A percentile compares a stretch with the other conserved stretches of the same genome.
These are phyloP conservation scores for Sporisorium exsertum DNA, from an alignment of 1,284 basidiomycete species.

Conservation along the genomic window DNA sequence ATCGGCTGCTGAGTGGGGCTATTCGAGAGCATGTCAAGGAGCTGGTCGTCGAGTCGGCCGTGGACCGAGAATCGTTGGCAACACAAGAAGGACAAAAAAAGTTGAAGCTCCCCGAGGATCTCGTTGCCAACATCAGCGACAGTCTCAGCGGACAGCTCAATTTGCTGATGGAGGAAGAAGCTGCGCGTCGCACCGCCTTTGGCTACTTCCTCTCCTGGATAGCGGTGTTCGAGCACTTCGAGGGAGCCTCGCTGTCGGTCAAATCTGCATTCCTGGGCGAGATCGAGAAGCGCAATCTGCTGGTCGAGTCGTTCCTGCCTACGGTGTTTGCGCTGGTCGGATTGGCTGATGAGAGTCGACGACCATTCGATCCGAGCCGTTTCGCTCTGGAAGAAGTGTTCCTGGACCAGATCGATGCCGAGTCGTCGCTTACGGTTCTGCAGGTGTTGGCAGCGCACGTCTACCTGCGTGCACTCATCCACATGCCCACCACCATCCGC, in stretches of 20 bases:
- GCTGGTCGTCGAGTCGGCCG: slow-evolving; percentile 57
- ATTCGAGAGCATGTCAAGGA: slow-evolving; percentile 55
- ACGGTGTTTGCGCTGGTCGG: slow-evolving; percentile 78
- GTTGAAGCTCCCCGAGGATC: slow-evolving; percentile 28
- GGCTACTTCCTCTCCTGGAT: slow-evolving; percentile 86
- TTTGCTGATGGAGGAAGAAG: slow-evolving; percentile 36
- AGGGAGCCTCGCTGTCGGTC: slow-evolving; percentile 85
- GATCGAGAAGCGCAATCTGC: slow-evolving; percentile 78
- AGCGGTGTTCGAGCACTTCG: slow-evolving; percentile 86
- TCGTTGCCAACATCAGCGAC: slow-evolving; percentile 39
- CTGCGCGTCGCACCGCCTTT: slow-evolving; percentile 45
- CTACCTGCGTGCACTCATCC: slow-evolving; percentile 72
- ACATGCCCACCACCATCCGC: slow-evolving; percentile 71
- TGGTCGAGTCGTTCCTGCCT: slow-evolving; percentile 79
- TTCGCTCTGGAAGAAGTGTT: slow-evolving; percentile 89
- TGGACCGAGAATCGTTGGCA: slow-evolving; percentile 33
- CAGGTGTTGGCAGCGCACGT: slow-evolving; percentile 85
- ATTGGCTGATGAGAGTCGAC: slow-evolving; percentile 31
- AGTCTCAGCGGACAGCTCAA: slow-evolving; percentile 33
- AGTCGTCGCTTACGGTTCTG: slow-evolving; percentile 69
- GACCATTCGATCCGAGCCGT: slow-evolving; percentile 79
- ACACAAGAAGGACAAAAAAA: slow-evolving; percentile 32
- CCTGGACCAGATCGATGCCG: slow-evolving; percentile 73
- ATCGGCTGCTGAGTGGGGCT: slow-evolving; percentile 35
- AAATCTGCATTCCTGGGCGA: slow-evolving; percentile 86